phyloP scores from a whole-genome alignment of 352 stramenopile species.

The Pythium phragmiticola region DNA sequence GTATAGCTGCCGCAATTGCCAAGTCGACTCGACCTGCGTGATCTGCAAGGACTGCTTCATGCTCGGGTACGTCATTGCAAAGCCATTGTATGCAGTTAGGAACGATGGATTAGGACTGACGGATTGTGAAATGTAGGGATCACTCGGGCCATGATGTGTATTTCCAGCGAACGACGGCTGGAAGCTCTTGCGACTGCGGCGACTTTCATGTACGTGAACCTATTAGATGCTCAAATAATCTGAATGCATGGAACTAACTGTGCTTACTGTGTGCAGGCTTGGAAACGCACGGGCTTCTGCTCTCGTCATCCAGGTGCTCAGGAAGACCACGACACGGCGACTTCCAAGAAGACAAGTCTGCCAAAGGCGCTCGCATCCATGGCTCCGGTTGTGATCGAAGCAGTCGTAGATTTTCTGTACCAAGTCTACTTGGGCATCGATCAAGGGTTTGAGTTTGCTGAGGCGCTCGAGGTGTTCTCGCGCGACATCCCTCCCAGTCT shows the following conservation, averaged over 20 bases:
- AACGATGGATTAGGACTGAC: not conserved
- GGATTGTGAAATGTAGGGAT: slow-evolving; percentile 33
- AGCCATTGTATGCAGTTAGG: not conserved
- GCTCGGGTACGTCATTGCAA: slow-evolving; percentile 42
- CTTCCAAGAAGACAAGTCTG: slow-evolving; percentile 52
- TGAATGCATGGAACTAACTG: not conserved
- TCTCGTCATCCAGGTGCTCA: slow-evolving; percentile 68
- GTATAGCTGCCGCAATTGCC: slow-evolving; percentile 88
- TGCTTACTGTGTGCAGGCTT: slow-evolving; percentile 41
- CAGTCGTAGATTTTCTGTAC: slow-evolving; percentile 75
- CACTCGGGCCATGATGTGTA: slow-evolving; percentile 84
- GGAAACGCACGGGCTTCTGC: slow-evolving; percentile 80
- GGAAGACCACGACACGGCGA: slow-evolving; percentile 23
- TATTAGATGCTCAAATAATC: not conserved
- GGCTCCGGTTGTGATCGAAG: slow-evolving; percentile 67
- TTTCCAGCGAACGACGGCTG: slow-evolving; percentile 83
- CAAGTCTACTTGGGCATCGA: slow-evolving; percentile 62
- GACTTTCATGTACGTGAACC: slow-evolving; percentile 59
- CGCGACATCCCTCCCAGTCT: slow-evolving; percentile 48
- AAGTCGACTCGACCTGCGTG: slow-evolving; percentile 82
- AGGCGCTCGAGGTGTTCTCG: slow-evolving; percentile 71
- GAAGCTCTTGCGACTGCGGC: slow-evolving; percentile 85
- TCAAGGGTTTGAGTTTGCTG: slow-evolving; percentile 68
- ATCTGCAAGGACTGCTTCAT: slow-evolving; percentile 88
- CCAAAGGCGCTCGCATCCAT: slow-evolving; percentile 54